Conservation (phyloP, 176 grass and related monocot species). For the Paspalum notatum region DNA sequence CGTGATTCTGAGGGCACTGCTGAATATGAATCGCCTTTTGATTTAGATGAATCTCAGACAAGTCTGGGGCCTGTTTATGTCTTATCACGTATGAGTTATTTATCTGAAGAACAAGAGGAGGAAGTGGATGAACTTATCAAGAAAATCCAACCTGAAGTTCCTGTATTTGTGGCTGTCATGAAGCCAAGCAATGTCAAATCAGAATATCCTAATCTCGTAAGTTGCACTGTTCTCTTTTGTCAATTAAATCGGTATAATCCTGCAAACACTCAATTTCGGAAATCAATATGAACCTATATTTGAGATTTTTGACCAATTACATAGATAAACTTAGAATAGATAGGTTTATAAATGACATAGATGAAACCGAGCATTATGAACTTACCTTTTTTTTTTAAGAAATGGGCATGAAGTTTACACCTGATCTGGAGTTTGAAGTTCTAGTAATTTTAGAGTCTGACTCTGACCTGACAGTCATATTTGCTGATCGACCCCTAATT, state of each 20-base stretch:
- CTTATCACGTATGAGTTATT: not conserved
- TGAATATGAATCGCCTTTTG: not conserved
- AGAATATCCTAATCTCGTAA: slow-evolving; percentile 1
- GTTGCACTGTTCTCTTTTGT: not conserved
- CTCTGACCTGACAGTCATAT: not conserved
- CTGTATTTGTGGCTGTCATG: slow-evolving; percentile 38
- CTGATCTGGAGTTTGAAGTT: not conserved
- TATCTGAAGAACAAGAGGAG: not conserved
- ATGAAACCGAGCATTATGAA: not conserved
- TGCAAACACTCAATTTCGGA: not conserved
- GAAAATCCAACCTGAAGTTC: slow-evolving; percentile 14
- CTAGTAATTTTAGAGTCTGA: not conserved
- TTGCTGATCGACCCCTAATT: not conserved
- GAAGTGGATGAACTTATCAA: slow-evolving; percentile 7
- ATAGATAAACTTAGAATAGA: not conserved
- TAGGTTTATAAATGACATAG: not conserved
- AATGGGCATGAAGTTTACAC: not conserved
- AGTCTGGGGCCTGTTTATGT: not conserved
- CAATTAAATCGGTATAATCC: not conserved
- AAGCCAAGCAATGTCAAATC: slow-evolving; percentile 11
- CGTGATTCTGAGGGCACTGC: not conserved
- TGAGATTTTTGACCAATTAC: not conserved
- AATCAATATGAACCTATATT: not conserved
- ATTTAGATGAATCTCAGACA: not conserved
- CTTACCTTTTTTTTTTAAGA: no score